Evolutionary conservation across 176 grass and related monocot genomes (phyloP), one percentile per base, ranked within the genome.

Genomic region (Rhynchospora pubera): DNA sequence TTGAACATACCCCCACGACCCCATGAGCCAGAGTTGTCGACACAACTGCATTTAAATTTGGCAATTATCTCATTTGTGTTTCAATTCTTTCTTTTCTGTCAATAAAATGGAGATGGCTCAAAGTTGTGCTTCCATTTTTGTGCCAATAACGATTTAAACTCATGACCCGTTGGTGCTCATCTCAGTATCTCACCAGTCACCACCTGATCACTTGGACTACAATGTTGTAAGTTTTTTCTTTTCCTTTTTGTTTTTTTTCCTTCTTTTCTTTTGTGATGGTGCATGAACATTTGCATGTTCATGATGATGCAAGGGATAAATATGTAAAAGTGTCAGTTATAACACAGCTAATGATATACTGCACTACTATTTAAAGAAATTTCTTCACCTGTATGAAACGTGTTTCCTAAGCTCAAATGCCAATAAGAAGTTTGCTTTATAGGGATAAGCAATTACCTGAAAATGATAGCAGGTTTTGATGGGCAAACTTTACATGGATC

Each of bases 1-100:
- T 90, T 86, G 87, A 97, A 97, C 92, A 94, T 92, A 80, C 95
- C 95, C 81, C 95, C 92, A 86, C 81, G 85, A 11, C 95, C 92
- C 95, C 95, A 93, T 23, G 80, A 90, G 9, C 92, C 92, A 63
- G 95, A 97, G 87, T 87, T 84, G 85, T 97, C 92, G 34, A 97
- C 79, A 47, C 90, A 97, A 86, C 95, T 97, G 90, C 74, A 87
- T 69, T 55, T 32, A 18, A 52, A 76, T 76, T 74, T 52, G 72
- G 22, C 23, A 30, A 55, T 15, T 69, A 55, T 53, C 48, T 76
- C 72, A 74, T 26, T 65, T 42, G 65, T 72, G 68, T 23, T 72
- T 72, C 16, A 10, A 23, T 72, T 72, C 8, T 53, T 55, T 32
- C 48, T 76, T 15, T 52, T 50, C 26, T 26, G 48, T 53, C 6